Evolutionary conservation across 441 rosid species (phyloP).

Genomic region (Dalechampia spathulata): DNA sequence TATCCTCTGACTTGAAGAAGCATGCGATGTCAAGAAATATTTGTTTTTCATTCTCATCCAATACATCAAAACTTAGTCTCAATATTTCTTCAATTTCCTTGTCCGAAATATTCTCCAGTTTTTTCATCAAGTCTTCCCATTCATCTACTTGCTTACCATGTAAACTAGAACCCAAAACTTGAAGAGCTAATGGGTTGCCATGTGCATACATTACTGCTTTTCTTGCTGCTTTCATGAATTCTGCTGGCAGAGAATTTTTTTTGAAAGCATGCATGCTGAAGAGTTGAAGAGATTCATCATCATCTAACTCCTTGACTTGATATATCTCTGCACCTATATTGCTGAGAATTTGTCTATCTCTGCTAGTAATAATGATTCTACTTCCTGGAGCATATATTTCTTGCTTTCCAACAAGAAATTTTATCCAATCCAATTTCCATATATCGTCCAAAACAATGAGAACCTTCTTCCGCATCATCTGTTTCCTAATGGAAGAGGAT

Average conservation of each 20-base stretch:
- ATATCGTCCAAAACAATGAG: too few relatives aligned
- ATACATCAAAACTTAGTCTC: slow-evolving; percentile 1
- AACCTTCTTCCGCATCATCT: too few relatives aligned
- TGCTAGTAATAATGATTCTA: not conserved
- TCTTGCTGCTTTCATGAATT: not conserved
- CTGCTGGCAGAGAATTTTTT: too few relatives aligned
- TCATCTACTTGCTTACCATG: not conserved
- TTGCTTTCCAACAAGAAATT: slow-evolving; percentile 2
- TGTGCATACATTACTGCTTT: not conserved
- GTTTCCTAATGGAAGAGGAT: not conserved
- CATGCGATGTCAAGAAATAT: slow-evolving; percentile 11
- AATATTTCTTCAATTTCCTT: not conserved
- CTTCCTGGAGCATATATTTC: not conserved
- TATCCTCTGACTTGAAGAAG: too few relatives aligned
- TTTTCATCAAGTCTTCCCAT: not conserved
- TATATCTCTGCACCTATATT: too few relatives aligned
- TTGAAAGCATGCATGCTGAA: too few relatives aligned
- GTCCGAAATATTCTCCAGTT: not conserved
- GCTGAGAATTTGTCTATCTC: too few relatives aligned
- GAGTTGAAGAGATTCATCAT: too few relatives aligned
- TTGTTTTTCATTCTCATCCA: not conserved
- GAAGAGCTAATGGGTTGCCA: too few relatives aligned
- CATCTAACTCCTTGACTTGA: too few relatives aligned
- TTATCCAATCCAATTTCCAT: not conserved
- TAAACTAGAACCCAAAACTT: slow-evolving; percentile 1